A percentile compares a stretch with the other conserved stretches of the same genome.
Conservation (phyloP, 192 early-diverging fungal species). For the Geosiphon pyriformis region DNA sequence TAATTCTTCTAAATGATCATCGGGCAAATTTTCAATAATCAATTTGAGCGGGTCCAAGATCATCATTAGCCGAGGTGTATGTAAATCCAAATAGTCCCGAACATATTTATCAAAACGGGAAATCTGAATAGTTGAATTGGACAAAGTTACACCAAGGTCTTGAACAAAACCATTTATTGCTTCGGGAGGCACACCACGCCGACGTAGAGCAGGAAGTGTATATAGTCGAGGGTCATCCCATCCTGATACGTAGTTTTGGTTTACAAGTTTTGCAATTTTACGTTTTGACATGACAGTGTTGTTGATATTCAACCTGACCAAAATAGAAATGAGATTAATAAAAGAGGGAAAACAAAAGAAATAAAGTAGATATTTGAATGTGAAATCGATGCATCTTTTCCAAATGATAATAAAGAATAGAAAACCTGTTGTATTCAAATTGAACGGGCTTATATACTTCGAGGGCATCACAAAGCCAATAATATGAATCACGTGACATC, state of each 20-base stretch:
- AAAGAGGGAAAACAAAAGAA: background rate
- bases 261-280: slow-evolving; percentile 89
- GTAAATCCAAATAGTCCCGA: slow-evolving; percentile 88
- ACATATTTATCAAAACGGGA: slow-evolving; percentile 91
- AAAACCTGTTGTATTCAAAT: slow-evolving; percentile 91
- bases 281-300: slow-evolving; percentile 97
- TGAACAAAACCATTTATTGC: slow-evolving; percentile 98
- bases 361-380: no score
- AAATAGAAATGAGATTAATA: background rate
- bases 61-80: slow-evolving; percentile 91
- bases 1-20: slow-evolving; percentile 72
- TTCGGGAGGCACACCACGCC: slow-evolving; percentile 94
- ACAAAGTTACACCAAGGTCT: slow-evolving; percentile 83
- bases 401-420: no score
- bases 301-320: slow-evolving; percentile 67
- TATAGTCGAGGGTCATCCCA: slow-evolving; percentile 98
- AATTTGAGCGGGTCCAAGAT: slow-evolving; percentile 84
- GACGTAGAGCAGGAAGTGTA: slow-evolving; percentile 91
- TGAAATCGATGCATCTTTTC: no score
- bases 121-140: slow-evolving; percentile 76
- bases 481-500: slow-evolving; percentile 92
- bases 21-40: slow-evolving; percentile 85
- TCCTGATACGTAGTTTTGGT: slow-evolving; percentile 66
- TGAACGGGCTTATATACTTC: slow-evolving; percentile 99
- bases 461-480: slow-evolving; percentile 98